A percentile compares a stretch with the other conserved stretches of the same genome.
These are phyloP conservation scores for Boletus putidus DNA, from an alignment of 1,284 basidiomycete species.

Conservation along the genomic window DNA sequence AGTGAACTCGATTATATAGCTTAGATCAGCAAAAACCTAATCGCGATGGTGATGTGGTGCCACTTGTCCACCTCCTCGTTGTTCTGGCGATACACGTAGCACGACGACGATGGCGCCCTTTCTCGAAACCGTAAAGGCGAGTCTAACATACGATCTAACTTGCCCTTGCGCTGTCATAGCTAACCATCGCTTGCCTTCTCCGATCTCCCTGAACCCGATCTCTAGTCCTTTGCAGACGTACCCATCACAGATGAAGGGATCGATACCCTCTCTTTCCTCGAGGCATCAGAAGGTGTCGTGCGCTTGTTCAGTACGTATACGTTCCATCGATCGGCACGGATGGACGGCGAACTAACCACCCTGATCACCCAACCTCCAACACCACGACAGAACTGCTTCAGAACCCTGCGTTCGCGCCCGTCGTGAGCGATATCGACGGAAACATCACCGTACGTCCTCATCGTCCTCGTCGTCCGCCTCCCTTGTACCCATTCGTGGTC, in stretches of 20 bases:
- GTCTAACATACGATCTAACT: constrained; percentile 15
- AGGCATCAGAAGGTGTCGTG: constrained; percentile 88
- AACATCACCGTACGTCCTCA: constrained; percentile 75
- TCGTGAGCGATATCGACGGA: constrained; percentile 87
- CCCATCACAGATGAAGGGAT: constrained; percentile 84
- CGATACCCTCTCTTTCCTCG: constrained; percentile 85
- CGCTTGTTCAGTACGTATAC: constrained; percentile 80
- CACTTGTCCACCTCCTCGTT: no score
- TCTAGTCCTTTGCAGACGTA: constrained; percentile 88
- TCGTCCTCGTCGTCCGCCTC: neutral
- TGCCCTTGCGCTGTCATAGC: neutral
- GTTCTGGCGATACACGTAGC: neutral
- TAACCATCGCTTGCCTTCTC: neutral
- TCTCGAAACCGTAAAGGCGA: constrained; percentile 79
- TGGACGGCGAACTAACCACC: neutral
- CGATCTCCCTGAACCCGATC: neutral
- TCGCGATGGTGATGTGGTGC: no score
- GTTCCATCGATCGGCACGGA: neutral
- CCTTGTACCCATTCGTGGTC: neutral
- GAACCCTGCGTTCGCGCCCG: constrained; percentile 81
- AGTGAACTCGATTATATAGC: no score
- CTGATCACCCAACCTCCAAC: neutral
- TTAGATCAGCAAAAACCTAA: no score
- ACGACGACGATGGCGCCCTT: constrained; percentile 75
- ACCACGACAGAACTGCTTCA: constrained; percentile 75